These are phyloP conservation scores for Paecilomyces fulvus DNA, from an alignment of 2,329 filamentous ascomycete genomes.

Conservation along the genomic window DNA sequence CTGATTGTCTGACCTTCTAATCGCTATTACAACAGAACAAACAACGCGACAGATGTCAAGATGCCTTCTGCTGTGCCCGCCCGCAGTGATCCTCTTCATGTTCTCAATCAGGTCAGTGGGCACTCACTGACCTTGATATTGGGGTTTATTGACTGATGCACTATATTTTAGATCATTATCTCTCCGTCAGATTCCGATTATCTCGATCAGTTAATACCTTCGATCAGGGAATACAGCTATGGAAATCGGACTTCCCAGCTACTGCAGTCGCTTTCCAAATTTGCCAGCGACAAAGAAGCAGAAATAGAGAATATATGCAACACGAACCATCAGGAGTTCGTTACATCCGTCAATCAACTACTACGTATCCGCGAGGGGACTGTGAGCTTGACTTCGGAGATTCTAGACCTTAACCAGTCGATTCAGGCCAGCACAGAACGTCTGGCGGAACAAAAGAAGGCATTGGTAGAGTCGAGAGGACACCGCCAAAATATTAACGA, in stretches of 20 bases:
- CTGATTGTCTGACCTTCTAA: background rate
- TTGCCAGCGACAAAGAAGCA: conserved; percentile 75
- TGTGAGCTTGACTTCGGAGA: conserved; percentile 79
- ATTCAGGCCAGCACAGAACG: conserved; percentile 94
- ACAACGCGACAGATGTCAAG: background rate
- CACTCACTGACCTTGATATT: conserved; percentile 1
- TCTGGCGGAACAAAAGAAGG: conserved; percentile 87
- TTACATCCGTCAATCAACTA: conserved; percentile 88
- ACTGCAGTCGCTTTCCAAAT: conserved; percentile 68
- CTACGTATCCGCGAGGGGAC: conserved; percentile 86
- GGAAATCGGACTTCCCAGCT: conserved; percentile 65
- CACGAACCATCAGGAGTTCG: conserved; percentile 94
- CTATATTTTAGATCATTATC: conserved; percentile 65
- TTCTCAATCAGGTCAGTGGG: conserved; percentile 31
- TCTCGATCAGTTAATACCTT: conserved; percentile 88
- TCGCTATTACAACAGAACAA: background rate
- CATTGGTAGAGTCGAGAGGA: conserved; percentile 81
- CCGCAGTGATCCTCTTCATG: conserved; percentile 28
- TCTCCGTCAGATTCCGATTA: conserved; percentile 89
- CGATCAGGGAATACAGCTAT: conserved; percentile 79
- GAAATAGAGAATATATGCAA: conserved; percentile 94
- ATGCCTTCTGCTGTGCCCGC: conserved; percentile 29
- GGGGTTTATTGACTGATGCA: conserved; percentile 6
- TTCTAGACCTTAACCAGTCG: conserved; percentile 83
- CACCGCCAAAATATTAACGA: conserved; percentile 95